Base-by-base conservation (phyloP, 805 yeast species). In the Candida schatavii region DNA sequence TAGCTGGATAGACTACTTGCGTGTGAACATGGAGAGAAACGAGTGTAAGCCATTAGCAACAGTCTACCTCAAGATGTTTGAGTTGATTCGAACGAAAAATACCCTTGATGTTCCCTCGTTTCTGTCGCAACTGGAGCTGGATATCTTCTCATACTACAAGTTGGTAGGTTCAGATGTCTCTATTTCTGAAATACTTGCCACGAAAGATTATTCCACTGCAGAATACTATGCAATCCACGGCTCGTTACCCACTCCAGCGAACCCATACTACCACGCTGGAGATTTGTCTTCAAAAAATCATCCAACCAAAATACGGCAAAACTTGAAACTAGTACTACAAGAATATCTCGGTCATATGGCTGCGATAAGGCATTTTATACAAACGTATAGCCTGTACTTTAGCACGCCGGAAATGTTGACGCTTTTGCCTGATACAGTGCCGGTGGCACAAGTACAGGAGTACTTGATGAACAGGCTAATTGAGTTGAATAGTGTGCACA, bases 1-100 rank as follows among this genome's bases (percentile, higher is more conserved):
- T 6, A 50, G 64, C 21, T 70, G 74, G 74, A 45, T 61, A 7
- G 71, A 66, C 29, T 70, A 56, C 42, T 40, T 70, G 14, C 55
- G 50, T 15, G 39, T 58, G 4, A 52, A 61, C 23, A 45, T 53
- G 37, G 50, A 49, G 19, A 46, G 55, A 31, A 53, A 62, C 22
- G 70, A 63, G 19, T 58, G 64, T 33, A 49, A 46, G 21, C 56
- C 52, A 2, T 56, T 67, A 22, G 45, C 61, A 9, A 51, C 45
- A 9, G 37, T 56, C 5, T 69, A 68, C 38, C 43, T 66, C 21
- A 68, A 70, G 41, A 45, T 63, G 1, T 64, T 46, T 40, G 74
- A 70, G 46, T 46, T 69, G 23, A 41, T 63, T 7, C 39, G 23
- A 21, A 25, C 30, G 4, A 26, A 5, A 25, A 20, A 23, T 23